These are phyloP conservation scores for Picochlorum sp. DNA, from an alignment of 139 green algal species.

Conservation along the genomic window DNA sequence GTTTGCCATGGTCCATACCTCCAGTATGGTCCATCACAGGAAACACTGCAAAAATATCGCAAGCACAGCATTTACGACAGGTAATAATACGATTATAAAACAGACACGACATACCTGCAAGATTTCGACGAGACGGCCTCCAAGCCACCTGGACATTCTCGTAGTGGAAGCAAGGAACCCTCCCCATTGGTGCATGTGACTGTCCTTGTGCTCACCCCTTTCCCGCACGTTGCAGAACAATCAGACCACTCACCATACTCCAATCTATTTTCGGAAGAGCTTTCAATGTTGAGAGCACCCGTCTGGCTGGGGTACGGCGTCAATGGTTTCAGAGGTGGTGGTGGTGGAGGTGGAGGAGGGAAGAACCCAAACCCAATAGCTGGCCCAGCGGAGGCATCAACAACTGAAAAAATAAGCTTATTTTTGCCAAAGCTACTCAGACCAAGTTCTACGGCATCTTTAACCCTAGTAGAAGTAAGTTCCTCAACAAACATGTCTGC, in stretches of 20 bases:
- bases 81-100: neutral
- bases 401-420: constrained; percentile 9
- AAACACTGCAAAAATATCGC: neutral
- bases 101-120: constrained; percentile 16
- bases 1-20: constrained; percentile 23
- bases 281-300: neutral
- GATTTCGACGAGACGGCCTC: neutral
- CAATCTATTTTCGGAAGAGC: constrained; percentile 1
- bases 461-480: neutral
- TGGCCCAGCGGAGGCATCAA: neutral
- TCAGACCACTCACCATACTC: constrained; percentile 20
- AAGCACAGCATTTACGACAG: neutral
- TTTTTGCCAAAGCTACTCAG: constrained; percentile 5
- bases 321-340: constrained; percentile 1
- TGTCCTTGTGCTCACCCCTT: constrained; percentile 18
- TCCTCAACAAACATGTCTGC: neutral
- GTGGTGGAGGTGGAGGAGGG: constrained; percentile 19
- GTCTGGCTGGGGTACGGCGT: constrained; percentile 6
- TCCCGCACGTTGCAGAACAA: constrained; percentile 25
- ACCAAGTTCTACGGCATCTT: constrained; percentile 16
- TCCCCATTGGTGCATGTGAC: constrained; percentile 8
- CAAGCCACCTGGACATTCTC: constrained; percentile 10
- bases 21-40: constrained; percentile 16
- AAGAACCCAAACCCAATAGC: constrained; percentile 28
- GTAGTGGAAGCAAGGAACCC: constrained; percentile 2